Percentiles rank a stretch among this genome's conserved stretches.
Evolutionary conservation across 805 yeast genomes (phyloP).

Genomic region (Wickerhamiella sergipiensis): DNA sequence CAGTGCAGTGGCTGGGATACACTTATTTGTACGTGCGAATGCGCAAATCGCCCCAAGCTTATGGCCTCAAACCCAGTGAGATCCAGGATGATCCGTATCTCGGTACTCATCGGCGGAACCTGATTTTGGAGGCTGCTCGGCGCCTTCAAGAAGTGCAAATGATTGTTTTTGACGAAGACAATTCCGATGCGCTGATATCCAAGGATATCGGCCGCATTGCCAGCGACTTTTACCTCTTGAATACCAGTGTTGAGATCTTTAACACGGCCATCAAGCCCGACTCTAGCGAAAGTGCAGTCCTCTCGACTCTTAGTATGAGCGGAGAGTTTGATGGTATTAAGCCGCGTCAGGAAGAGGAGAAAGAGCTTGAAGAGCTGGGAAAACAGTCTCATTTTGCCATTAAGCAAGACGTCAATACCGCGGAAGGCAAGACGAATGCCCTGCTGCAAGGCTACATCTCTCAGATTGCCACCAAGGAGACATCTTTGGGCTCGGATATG

Average conservation of each 20-base stretch:
- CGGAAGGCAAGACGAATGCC: constrained; percentile 79
- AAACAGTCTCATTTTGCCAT: constrained; percentile 32
- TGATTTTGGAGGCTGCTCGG: constrained; percentile 71
- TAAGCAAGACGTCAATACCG: constrained; percentile 60
- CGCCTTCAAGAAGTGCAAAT: constrained; percentile 77
- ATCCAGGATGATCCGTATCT: constrained; percentile 70
- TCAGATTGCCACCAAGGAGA: constrained; percentile 53
- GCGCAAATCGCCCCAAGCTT: constrained; percentile 85
- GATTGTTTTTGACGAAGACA: constrained; percentile 69
- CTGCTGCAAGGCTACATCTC: constrained; percentile 82
- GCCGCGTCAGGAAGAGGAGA: constrained; percentile 73
- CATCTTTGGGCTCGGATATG: constrained; percentile 74
- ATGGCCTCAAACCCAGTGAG: constrained; percentile 83
- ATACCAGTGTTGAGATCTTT: constrained; percentile 78
- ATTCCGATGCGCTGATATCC: constrained; percentile 55
- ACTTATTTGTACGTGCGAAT: constrained; percentile 88
- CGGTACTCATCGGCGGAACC: constrained; percentile 54
- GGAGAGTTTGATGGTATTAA: constrained; percentile 86
- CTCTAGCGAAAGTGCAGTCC: constrained; percentile 84
- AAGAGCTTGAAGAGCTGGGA: constrained; percentile 50
- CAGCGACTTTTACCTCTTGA: constrained; percentile 78
- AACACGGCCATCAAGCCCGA: constrained; percentile 69
- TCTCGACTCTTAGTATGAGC: constrained; percentile 81
- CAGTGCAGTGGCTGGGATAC: constrained; percentile 94
- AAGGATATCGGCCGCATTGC: constrained; percentile 92